These are phyloP conservation scores for Lactarius sp. DNA, from an alignment of 768 basidiomycete species.

Conservation along the genomic window DNA sequence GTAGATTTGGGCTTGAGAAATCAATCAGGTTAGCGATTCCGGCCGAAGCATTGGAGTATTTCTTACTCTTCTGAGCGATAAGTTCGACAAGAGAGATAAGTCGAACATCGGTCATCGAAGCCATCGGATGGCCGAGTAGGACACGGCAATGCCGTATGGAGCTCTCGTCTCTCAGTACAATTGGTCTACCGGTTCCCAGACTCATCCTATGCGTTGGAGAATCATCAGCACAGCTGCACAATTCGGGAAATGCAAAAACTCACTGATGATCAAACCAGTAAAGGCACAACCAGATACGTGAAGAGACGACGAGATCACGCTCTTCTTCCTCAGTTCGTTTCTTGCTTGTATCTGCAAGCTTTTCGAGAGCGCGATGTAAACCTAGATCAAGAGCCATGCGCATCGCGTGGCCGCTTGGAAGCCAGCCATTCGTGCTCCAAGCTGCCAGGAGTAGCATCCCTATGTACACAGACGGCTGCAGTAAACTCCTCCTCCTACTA, in stretches of 20 bases:
- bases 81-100: constrained; percentile 85
- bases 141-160: constrained; percentile 82
- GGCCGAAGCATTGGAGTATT: background rate
- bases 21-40: background rate
- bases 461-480: constrained; percentile 30
- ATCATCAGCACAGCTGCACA: constrained; percentile 17
- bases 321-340: constrained; percentile 76
- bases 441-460: constrained; percentile 90
- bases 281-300: constrained; percentile 89
- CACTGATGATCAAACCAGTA: constrained; percentile 97
- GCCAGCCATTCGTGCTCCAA: constrained; percentile 93
- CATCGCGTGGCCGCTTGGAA: constrained; percentile 93
- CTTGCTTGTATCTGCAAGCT: constrained; percentile 73
- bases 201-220: constrained; percentile 58
- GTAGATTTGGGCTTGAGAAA: constrained; percentile 75
- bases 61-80: constrained; percentile 83
- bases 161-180: constrained; percentile 83
- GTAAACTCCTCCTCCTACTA: background rate
- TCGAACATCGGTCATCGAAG: constrained; percentile 83
- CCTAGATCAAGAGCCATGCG: constrained; percentile 94
- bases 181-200: constrained; percentile 85
- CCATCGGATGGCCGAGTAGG: constrained; percentile 80
- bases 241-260: constrained; percentile 30
- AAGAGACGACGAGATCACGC: constrained; percentile 84
- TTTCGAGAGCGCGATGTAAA: constrained; percentile 87